Conservation (phyloP, 257 asterid genomes). For the Fraxinus americana region DNA sequence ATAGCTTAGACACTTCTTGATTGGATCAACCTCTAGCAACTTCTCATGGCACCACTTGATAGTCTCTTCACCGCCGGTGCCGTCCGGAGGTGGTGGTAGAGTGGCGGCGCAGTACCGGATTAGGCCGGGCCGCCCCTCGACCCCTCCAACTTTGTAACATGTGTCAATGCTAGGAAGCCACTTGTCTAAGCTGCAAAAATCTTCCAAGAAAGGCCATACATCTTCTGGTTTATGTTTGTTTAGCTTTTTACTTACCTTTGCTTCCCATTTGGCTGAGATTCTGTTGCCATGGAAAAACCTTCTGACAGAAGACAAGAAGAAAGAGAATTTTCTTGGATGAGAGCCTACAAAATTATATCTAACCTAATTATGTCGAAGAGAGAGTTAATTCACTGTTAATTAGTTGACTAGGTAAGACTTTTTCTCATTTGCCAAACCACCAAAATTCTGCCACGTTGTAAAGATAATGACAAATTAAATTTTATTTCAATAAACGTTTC, state of each 20-base stretch:
- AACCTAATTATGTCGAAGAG: not conserved
- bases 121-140: conserved; percentile 33
- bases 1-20: conserved; percentile 41
- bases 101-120: conserved; percentile 62
- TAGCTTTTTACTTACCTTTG: conserved; percentile 49
- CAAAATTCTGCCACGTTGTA: too few relatives aligned
- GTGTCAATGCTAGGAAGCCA: conserved; percentile 67
- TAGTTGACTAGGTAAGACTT: too few relatives aligned
- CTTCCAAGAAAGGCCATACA: conserved; percentile 70
- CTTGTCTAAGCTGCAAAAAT: conserved; percentile 59
- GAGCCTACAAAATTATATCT: not conserved
- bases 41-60: conserved; percentile 65
- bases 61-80: conserved; percentile 22
- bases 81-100: conserved; percentile 17
- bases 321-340: not conserved
- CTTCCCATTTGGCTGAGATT: conserved; percentile 58
- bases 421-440: too few relatives aligned
- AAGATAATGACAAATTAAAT: too few relatives aligned
- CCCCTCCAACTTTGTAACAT: conserved; percentile 46
- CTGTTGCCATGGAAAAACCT: conserved; percentile 36
- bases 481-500: too few relatives aligned
- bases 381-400: not conserved
- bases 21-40: conserved; percentile 43
- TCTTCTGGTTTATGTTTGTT: conserved; percentile 33
- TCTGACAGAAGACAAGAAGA: not conserved